phyloP scores from a whole-genome alignment of 768 basidiomycete genomes.

The Asterophora parasitica region DNA sequence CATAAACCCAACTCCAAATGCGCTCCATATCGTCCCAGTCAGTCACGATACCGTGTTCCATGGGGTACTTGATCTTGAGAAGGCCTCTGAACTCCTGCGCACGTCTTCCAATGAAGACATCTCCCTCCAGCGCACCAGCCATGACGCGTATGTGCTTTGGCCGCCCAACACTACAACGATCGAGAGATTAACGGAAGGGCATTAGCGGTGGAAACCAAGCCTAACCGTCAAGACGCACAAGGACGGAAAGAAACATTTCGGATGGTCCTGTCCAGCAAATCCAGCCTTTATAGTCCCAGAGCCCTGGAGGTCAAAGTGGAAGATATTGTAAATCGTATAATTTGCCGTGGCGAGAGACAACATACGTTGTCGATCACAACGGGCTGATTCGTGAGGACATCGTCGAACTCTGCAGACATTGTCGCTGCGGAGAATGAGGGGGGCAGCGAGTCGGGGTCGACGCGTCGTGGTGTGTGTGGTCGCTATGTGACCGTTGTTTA shows the following conservation, averaged over 20 bases:
- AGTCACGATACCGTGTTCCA: conserved; percentile 98
- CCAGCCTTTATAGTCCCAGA: conserved; percentile 99
- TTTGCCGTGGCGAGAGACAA: conserved; percentile 15
- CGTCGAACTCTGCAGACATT: conserved; percentile 88
- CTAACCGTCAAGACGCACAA: conserved; percentile 69
- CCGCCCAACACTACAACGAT: conserved; percentile 71
- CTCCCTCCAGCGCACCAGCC: conserved; percentile 95
- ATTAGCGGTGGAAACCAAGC: conserved; percentile 21
- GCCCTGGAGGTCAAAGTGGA: conserved; percentile 51
- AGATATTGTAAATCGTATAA: conserved; percentile 16
- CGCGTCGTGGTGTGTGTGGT: conserved; percentile 5
- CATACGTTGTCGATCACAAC: conserved; percentile 98
- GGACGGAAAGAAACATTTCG: conserved; percentile 98
- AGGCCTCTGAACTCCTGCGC: conserved; percentile 96
- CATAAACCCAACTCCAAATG: conserved; percentile 98
- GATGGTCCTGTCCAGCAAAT: conserved; percentile 98
- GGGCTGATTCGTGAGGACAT: conserved; percentile 96
- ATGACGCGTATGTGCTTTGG: conserved; percentile 98
- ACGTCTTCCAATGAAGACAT: conserved; percentile 91
- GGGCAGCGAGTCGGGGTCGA: conserved; percentile 14
- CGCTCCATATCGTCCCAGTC: conserved; percentile 99
- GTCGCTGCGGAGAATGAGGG: conserved; percentile 9
- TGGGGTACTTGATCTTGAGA: conserved; percentile 97
- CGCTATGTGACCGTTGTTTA: neutral
- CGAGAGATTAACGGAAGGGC: conserved; percentile 22